Evolutionary conservation across 345 rosid genomes (phyloP).

Genomic region (Carallia pectinifolia): DNA sequence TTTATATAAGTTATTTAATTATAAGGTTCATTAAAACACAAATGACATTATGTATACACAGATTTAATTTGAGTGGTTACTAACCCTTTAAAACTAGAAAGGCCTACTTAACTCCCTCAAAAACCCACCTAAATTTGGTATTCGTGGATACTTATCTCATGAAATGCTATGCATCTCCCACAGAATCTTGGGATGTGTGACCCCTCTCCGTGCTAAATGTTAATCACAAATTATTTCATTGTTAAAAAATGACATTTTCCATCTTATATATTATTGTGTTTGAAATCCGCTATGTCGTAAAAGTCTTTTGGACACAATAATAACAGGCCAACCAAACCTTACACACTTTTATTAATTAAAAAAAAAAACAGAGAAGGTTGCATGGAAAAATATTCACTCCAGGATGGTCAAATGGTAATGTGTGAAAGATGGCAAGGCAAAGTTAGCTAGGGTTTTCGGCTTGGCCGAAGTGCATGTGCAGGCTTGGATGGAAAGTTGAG

Average conservation of each 20-base stretch:
- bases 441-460: conserved; percentile 32
- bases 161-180: no score
- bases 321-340: neutral
- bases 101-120: no score
- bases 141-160: no score
- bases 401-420: conserved; percentile 42
- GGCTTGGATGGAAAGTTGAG: conserved; percentile 70
- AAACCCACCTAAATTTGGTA: no score
- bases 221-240: no score
- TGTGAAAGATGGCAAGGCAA: conserved; percentile 20
- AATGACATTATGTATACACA: no score
- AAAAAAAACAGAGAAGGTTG: neutral
- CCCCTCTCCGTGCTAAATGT: no score
- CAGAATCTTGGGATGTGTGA: no score
- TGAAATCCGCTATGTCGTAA: neutral
- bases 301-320: neutral
- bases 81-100: no score
- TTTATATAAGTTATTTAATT: no score
- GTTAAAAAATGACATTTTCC: neutral
- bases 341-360: neutral
- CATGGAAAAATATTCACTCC: conserved; percentile 23
- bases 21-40: no score
- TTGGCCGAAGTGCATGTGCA: conserved; percentile 59
- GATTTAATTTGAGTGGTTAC: no score
- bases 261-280: neutral